phyloP scores from a whole-genome alignment of 2,329 filamentous ascomycete species.

The Ramichloridium luteum region DNA sequence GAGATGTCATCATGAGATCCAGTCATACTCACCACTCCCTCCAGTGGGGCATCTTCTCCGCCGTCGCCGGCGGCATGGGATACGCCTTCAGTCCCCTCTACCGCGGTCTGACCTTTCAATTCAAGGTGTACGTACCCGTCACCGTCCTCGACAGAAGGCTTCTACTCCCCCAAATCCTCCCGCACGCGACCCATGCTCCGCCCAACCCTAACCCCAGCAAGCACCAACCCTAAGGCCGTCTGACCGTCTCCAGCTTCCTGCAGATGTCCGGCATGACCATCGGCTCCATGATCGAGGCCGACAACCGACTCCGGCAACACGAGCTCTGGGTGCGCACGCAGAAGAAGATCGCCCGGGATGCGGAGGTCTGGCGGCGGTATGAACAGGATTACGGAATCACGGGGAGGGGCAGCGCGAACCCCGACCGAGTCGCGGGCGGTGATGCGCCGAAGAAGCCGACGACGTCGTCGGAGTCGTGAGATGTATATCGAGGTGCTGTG shows the following conservation, averaged over 20 bases:
- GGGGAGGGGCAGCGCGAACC: too few relatives aligned
- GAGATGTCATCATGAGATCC: constrained; percentile 1
- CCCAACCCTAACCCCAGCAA: too few relatives aligned
- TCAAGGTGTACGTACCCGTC: constrained; percentile 61
- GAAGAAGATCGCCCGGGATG: constrained; percentile 50
- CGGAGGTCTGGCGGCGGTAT: constrained; percentile 56
- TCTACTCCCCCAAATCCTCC: too few relatives aligned
- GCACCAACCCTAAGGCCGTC: too few relatives aligned
- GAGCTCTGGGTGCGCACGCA: constrained; percentile 54
- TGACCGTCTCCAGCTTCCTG: constrained; percentile 47
- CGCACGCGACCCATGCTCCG: too few relatives aligned
- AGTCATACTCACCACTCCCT: too few relatives aligned
- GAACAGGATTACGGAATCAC: constrained; percentile 52
- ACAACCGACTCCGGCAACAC: constrained; percentile 53
- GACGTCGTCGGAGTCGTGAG: too few relatives aligned
- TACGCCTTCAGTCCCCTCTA: constrained; percentile 59
- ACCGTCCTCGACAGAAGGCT: too few relatives aligned
- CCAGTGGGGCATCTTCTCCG: constrained; percentile 58
- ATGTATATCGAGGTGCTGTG: too few relatives aligned
- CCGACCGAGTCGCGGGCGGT: too few relatives aligned
- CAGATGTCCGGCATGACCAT: constrained; percentile 81
- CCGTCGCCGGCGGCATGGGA: constrained; percentile 49
- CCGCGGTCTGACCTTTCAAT: constrained; percentile 58
- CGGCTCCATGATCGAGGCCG: constrained; percentile 65
- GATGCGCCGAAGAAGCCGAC: too few relatives aligned